These are phyloP conservation scores for Aspergillus bridgeri DNA, from an alignment of 495 filamentous ascomycete species.

Conservation along the genomic window DNA sequence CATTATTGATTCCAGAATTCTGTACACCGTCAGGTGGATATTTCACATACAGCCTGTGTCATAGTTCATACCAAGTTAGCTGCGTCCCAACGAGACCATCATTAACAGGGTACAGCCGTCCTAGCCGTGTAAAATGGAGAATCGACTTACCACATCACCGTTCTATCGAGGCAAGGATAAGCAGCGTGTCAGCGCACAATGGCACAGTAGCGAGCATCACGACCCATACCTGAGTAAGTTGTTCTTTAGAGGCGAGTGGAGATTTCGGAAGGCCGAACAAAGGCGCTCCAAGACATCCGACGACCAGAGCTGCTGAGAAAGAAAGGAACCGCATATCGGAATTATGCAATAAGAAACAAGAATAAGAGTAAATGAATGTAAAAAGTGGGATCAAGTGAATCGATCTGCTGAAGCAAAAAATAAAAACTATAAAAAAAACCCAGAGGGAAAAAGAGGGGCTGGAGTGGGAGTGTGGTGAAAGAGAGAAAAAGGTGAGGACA, in stretches of 20 bases:
- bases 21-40: background rate
- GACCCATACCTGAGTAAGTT: background rate
- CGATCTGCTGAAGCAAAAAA: background rate
- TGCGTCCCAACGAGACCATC: background rate
- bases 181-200: background rate
- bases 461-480: background rate
- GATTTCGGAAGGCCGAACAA: background rate
- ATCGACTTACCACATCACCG: conserved; percentile 13
- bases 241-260: conserved; percentile 2
- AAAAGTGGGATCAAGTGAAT: background rate
- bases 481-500: background rate
- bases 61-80: background rate
- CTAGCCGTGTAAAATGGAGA: background rate
- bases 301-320: background rate
- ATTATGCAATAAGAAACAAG: background rate
- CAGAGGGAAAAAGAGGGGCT: conserved; percentile 1
- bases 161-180: conserved; percentile 9
- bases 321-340: background rate
- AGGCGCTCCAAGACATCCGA: conserved; percentile 4
- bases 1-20: background rate
- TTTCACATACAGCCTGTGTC: background rate
- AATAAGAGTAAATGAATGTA: background rate
- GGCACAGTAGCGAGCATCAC: background rate
- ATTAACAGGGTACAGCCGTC: background rate
- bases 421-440: background rate